A percentile compares a stretch with the other conserved stretches of the same genome.
These are phyloP conservation scores for Pseudocercospora fijiensis DNA, from an alignment of 2,329 filamentous ascomycete species.

Conservation along the genomic window DNA sequence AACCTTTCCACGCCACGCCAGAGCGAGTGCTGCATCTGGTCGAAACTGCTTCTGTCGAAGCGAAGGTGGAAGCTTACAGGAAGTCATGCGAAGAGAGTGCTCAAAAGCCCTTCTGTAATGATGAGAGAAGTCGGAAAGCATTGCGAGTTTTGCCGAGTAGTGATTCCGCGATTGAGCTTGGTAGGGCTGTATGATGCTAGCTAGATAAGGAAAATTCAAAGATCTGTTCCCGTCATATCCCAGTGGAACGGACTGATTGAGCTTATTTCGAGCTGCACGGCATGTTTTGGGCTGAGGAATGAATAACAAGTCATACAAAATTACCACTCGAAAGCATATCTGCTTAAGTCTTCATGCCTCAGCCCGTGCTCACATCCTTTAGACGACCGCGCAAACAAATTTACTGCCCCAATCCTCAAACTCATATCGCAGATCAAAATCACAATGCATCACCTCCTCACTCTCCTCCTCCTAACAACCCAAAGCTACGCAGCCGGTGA, in stretches of 20 bases:
- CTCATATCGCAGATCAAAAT: no score
- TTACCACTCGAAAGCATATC: no score
- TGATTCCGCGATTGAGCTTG: constrained; percentile 1
- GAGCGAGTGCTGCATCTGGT: constrained; percentile 31
- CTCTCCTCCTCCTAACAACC: neutral
- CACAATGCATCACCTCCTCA: neutral
- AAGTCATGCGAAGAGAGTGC: constrained; percentile 19
- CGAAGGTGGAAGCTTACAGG: constrained; percentile 20
- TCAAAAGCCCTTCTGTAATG: constrained; percentile 23
- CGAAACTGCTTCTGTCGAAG: constrained; percentile 18
- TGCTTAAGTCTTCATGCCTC: no score
- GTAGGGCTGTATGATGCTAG: neutral
- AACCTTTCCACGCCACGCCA: constrained; percentile 33
- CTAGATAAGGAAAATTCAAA: no score
- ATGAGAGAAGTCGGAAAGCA: constrained; percentile 14
- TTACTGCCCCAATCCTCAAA: no score
- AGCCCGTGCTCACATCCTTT: no score
- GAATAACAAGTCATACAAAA: no score
- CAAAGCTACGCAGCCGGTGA: neutral
- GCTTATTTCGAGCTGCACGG: no score
- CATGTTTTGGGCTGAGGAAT: no score
- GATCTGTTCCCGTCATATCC: no score
- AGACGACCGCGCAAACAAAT: no score
- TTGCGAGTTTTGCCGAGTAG: neutral
- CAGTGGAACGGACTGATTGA: no score